These are phyloP conservation scores for Chaetomium strumarium DNA, from an alignment of 2,329 filamentous ascomycete species.

Conservation along the genomic window DNA sequence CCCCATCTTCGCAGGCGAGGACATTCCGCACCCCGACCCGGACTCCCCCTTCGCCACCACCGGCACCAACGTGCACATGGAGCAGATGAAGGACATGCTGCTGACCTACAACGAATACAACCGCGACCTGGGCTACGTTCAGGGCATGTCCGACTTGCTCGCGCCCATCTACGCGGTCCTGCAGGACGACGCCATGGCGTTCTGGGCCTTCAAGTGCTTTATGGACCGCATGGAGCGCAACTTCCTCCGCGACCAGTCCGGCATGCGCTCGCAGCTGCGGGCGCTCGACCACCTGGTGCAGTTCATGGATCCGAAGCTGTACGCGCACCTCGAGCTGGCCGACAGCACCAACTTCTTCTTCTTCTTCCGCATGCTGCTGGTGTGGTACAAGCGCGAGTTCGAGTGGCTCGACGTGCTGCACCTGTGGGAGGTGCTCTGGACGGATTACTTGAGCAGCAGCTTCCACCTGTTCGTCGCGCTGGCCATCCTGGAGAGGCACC, in stretches of 20 bases:
- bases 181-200: slow-evolving; percentile 94
- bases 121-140: slow-evolving; percentile 89
- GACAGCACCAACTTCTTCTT: slow-evolving; percentile 99
- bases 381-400: slow-evolving; percentile 99
- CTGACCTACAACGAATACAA: slow-evolving; percentile 99
- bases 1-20: slow-evolving; percentile 92
- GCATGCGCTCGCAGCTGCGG: slow-evolving; percentile 87
- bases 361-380: slow-evolving; percentile 97
- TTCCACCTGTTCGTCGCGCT: slow-evolving; percentile 94
- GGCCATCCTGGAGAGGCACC: slow-evolving; percentile 89
- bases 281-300: slow-evolving; percentile 93
- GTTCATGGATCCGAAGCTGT: slow-evolving; percentile 93
- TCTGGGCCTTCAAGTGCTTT: slow-evolving; percentile 93
- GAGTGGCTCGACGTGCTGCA: slow-evolving; percentile 79
- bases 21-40: slow-evolving; percentile 92
- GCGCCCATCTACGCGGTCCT: slow-evolving; percentile 95
- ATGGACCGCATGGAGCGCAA: slow-evolving; percentile 99
- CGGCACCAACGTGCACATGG: slow-evolving; percentile 94
- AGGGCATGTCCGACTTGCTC: slow-evolving; percentile 96
- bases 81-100: slow-evolving; percentile 99
- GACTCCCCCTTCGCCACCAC: slow-evolving; percentile 88
- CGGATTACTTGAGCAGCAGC: slow-evolving; percentile 78
- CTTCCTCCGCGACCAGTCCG: slow-evolving; percentile 90
- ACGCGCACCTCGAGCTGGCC: slow-evolving; percentile 78
- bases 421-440: slow-evolving; percentile 93